Evolutionary conservation across 495 filamentous ascomycete species (phyloP).

Genomic region (Podospora australis): DNA sequence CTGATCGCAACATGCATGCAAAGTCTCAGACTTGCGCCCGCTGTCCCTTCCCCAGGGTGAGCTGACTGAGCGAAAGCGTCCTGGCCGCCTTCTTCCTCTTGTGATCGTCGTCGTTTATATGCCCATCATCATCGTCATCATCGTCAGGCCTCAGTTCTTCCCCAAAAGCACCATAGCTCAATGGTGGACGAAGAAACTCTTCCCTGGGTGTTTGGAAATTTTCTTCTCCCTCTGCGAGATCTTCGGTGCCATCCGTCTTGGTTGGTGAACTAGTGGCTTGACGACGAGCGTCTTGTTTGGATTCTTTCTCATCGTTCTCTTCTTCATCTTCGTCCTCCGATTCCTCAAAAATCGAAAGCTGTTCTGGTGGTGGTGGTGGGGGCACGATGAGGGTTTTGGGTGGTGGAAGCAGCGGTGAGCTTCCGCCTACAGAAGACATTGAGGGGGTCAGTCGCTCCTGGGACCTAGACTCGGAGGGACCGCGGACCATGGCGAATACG

Average conservation of each 20-base stretch:
- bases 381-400: conserved; percentile 11
- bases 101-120: conserved; percentile 23
- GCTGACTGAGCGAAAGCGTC: conserved; percentile 45
- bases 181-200: conserved; percentile 18
- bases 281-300: too few species aligned
- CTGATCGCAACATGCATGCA: too few species aligned
- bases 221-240: conserved; percentile 26
- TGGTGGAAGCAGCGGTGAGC: conserved; percentile 18
- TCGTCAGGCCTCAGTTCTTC: conserved; percentile 33
- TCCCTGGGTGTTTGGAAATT: conserved; percentile 40
- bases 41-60: conserved; percentile 36
- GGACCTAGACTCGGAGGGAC: conserved; percentile 22
- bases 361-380: conserved; percentile 11
- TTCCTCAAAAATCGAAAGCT: conserved; percentile 33
- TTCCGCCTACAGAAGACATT: not conserved
- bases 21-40: conserved; percentile 15
- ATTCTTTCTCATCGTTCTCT: not conserved
- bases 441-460: conserved; percentile 17
- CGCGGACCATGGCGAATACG: conserved; percentile 30
- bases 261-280: too few species aligned
- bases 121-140: conserved; percentile 15
- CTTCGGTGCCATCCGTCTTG: not conserved
- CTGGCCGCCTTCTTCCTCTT: conserved; percentile 37
- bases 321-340: conserved; percentile 28
- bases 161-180: conserved; percentile 40